Evolutionary conservation across 192 early-diverging fungal species (phyloP), one percentile per base, ranked within the genome.

Genomic region (Gryganskiella cystojenkinii): DNA sequence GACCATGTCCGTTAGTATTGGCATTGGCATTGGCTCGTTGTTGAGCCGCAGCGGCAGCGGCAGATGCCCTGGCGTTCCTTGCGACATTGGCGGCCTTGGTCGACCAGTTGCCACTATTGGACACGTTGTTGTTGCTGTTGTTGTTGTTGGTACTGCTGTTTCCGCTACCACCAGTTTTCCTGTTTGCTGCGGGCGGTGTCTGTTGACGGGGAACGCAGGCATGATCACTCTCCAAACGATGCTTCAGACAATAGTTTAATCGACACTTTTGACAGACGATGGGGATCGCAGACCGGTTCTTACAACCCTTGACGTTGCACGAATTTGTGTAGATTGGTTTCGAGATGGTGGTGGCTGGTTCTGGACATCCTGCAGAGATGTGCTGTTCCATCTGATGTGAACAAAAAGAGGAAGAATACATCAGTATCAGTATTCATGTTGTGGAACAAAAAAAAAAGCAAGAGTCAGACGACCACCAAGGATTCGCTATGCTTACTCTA

Each of bases 151-250:
- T 56, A 17, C 10, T 56, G 55, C 33, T 10, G 30, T 54, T 55
- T 20, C 64, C 33, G 47, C 24, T 56, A 27, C 60, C 9, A 47
- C n/a, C 47, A 37, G 46, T 13, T 1, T 33, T 49, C n/a, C 55
- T 34, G 49, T 25, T 53, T 33, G 27, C 14, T 64, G 40, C 35
- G 8, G 43, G 54, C 33, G 42, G 4, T 46, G 9, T 10, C 42
- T 40, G 53, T 31, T 11, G 45, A 45, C 3, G 20, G 34, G 1
- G n/a, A 25, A 2, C 57, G 22, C 94, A 95, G 9, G 85, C 65
- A 68, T 96, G 94, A 53, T 92, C 92, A 28, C 74, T 62, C 43
- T 91, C 89, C 37, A 93, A 78, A 28, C 94, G 87, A 82, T 96
- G 95, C 64, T 90, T 90, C 50, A 96, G 81, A 76, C 95, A 96